Conservation (phyloP, 768 basidiomycete genomes). For the Mycena belliarum region DNA sequence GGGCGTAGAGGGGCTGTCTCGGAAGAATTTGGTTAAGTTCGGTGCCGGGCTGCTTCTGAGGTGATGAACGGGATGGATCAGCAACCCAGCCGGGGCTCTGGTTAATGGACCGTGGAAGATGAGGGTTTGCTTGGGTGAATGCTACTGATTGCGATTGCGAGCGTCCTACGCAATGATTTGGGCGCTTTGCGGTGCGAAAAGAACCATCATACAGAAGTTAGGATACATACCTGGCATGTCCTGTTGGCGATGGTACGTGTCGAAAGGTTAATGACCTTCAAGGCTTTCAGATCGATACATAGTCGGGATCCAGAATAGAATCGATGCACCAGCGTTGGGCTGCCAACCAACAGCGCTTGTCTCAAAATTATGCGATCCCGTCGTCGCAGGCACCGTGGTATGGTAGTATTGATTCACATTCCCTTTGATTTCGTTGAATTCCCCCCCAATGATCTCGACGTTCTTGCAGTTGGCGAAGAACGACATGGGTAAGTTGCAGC, state of each 20-base stretch:
- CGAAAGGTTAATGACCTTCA: neutral
- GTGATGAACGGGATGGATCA: neutral
- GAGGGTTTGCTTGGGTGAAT: neutral
- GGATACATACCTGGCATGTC: neutral
- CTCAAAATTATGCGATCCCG: neutral
- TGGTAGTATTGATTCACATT: neutral
- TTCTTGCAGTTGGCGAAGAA: conserved; percentile 2
- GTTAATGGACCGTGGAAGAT: neutral
- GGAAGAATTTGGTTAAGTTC: too few species aligned
- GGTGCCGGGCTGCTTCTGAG: too few species aligned
- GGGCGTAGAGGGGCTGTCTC: neutral
- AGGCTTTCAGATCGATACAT: neutral
- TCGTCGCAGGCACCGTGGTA: neutral
- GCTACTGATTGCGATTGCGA: neutral
- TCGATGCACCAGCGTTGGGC: neutral
- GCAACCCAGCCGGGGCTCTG: neutral
- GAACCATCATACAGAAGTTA: too few species aligned
- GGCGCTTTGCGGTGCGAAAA: too few species aligned
- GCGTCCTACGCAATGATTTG: neutral
- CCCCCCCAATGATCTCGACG: neutral
- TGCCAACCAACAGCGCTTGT: neutral
- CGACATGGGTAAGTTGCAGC: too few species aligned
- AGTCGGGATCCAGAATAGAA: neutral
- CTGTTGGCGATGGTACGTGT: neutral
- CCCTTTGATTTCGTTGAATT: conserved; percentile 1